phyloP scores from a whole-genome alignment of 495 filamentous ascomycete genomes.

The Penicillium dipodomyicola region DNA sequence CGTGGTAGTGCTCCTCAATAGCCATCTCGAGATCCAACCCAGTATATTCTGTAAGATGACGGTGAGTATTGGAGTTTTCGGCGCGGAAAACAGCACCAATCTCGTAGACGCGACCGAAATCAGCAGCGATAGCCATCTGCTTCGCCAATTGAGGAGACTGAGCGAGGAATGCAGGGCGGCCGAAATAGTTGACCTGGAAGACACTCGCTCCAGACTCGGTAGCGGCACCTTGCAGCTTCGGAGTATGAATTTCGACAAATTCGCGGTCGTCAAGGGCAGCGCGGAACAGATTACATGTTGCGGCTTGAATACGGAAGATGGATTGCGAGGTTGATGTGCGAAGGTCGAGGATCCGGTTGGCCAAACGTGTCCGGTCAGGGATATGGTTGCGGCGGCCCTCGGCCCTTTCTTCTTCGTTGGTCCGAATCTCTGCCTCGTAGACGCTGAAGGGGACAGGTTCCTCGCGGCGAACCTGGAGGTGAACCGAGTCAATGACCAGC shows the following conservation, averaged over 20 bases:
- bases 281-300: slow-evolving; percentile 75
- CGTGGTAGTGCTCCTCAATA: slow-evolving; percentile 84
- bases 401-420: slow-evolving; percentile 43
- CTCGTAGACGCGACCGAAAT: slow-evolving; percentile 83
- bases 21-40: slow-evolving; percentile 96
- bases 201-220: slow-evolving; percentile 92
- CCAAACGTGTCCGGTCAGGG: slow-evolving; percentile 70
- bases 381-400: slow-evolving; percentile 54
- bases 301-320: slow-evolving; percentile 76
- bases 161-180: slow-evolving; percentile 74
- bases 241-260: slow-evolving; percentile 88
- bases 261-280: slow-evolving; percentile 64
- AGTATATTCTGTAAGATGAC: slow-evolving; percentile 94
- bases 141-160: slow-evolving; percentile 94
- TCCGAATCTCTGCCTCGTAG: slow-evolving; percentile 59
- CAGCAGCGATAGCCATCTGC: slow-evolving; percentile 88
- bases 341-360: slow-evolving; percentile 84
- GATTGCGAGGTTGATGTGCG: slow-evolving; percentile 81
- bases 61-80: slow-evolving; percentile 91
- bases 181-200: slow-evolving; percentile 85
- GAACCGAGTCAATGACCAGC: slow-evolving; percentile 46
- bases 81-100: slow-evolving; percentile 89
- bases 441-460: slow-evolving; percentile 62
- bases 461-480: slow-evolving; percentile 54
- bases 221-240: slow-evolving; percentile 81